Evolutionary conservation across 805 yeast genomes (phyloP), one percentile per base, ranked within the genome.

Genomic region (Clavispora santaluciae): DNA sequence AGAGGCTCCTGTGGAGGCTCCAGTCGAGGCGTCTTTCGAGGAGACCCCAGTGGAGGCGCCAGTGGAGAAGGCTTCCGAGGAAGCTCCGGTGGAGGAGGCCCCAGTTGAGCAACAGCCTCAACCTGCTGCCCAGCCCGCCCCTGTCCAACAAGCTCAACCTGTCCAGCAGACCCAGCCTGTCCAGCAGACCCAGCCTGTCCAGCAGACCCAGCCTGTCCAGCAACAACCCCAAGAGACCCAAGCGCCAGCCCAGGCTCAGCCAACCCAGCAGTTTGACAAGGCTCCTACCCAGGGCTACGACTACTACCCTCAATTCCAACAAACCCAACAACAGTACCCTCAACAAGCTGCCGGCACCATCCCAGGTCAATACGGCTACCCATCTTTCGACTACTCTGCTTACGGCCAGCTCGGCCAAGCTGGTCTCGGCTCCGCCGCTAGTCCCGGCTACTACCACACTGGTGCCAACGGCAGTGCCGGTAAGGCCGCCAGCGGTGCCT

Each of bases 341-440:
- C 70, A 64, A 51, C 72, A 67, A 50, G 63, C 42, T 11, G 61
- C 61, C 26, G 72, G 68, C 46, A 55, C 60, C 39, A 44, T 63
- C 31, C 74, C 74, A 41, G 70, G 65, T 33, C 71, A 65, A 52
- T 70, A 61, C 52, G 72, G 64, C 35, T 70, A 68, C 56, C 75
- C 75, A 35, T 71, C 70, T 22, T 55, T 61, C 35, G 75, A 70
- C 51, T 70, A 70, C 57, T 56, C 65, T 31, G 62, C 61, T 28
- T 67, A 68, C 52, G 62, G 57, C 37, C 66, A 60, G 41, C 36
- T 45, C 23, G 49, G 44, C 29, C 49, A 44, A 24, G 47, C 38
- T 12, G 51, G 44, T 5, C 45, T 49, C 40, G 53, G 50, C n/a
- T 40, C 48, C 8, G 40, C 40, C 28, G 43, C 34, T 11, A 41